A percentile compares a stretch with the other conserved stretches of the same genome.
phyloP scores from a whole-genome alignment of 1,284 basidiomycete species.

The Ganoderma lucidum region DNA sequence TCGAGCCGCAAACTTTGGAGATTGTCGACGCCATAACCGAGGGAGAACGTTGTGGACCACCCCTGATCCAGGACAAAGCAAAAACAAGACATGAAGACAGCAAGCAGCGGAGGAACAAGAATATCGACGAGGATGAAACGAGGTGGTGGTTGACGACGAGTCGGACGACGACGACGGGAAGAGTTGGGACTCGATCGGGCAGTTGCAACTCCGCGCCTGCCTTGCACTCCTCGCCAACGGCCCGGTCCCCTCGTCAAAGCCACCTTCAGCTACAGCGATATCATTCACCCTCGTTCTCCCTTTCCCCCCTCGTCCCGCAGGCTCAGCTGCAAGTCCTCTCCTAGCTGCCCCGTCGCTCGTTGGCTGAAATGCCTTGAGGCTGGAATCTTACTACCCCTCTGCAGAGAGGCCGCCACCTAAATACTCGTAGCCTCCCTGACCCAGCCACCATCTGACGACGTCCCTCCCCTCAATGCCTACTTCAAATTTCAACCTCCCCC shows the following conservation, averaged over 20 bases:
- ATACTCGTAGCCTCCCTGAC: background rate
- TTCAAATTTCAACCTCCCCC: background rate
- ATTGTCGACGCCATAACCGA: background rate
- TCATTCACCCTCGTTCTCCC: background rate
- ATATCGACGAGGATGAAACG: background rate
- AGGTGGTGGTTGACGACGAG: background rate
- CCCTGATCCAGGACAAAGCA: background rate
- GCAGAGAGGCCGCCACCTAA: background rate
- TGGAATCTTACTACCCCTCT: background rate
- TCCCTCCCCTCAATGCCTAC: background rate
- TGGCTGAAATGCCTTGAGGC: background rate
- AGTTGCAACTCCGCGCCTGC: conserved; percentile 6
- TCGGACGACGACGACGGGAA: background rate
- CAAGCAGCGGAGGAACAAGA: background rate
- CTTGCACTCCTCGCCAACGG: conserved; percentile 1
- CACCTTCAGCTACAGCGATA: background rate
- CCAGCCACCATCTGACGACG: background rate
- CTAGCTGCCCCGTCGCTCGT: background rate
- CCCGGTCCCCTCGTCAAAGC: background rate
- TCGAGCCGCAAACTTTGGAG: background rate
- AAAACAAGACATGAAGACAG: background rate
- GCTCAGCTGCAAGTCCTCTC: background rate
- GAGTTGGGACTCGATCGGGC: background rate
- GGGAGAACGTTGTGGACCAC: background rate
- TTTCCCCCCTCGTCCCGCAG: background rate